phyloP scores from a whole-genome alignment of 768 basidiomycete species.

The Cyathus striatus region DNA sequence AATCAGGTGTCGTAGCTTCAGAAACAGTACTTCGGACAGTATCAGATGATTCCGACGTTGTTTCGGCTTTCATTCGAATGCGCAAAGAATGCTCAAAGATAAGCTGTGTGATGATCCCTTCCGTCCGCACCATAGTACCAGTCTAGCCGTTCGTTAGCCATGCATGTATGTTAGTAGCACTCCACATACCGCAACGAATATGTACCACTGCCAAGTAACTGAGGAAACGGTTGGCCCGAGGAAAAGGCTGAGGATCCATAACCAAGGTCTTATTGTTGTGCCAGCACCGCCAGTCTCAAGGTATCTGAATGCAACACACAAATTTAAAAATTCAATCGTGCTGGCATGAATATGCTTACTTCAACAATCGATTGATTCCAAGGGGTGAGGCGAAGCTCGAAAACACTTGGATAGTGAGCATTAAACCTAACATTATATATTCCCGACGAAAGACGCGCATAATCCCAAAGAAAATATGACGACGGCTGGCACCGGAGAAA shows the following conservation, averaged over 20 bases:
- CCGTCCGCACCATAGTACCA: slow-evolving; percentile 30
- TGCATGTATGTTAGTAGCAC: slow-evolving; percentile 9
- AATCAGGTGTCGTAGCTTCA: slow-evolving; percentile 3
- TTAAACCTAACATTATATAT: slow-evolving; percentile 21
- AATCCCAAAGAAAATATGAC: slow-evolving; percentile 41
- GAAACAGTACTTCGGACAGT: slow-evolving; percentile 4
- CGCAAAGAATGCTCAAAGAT: slow-evolving; percentile 47
- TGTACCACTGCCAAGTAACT: slow-evolving; percentile 49
- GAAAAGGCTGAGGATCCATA: slow-evolving; percentile 57
- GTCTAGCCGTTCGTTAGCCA: slow-evolving; percentile 19
- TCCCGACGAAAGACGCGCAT: slow-evolving; percentile 29
- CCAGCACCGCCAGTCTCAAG: slow-evolving; percentile 48
- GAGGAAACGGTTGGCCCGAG: slow-evolving; percentile 38
- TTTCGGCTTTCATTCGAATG: slow-evolving; percentile 52
- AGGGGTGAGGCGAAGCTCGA: slow-evolving; percentile 28
- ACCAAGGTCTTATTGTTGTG: slow-evolving; percentile 55
- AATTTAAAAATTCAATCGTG: not conserved
- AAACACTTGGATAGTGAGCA: slow-evolving; percentile 21
- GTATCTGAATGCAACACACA: slow-evolving; percentile 30
- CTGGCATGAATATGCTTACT: slow-evolving; percentile 21
- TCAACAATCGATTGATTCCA: slow-evolving; percentile 31
- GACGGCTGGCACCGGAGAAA: slow-evolving; percentile 26
- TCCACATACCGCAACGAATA: slow-evolving; percentile 34
- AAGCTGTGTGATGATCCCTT: slow-evolving; percentile 38
- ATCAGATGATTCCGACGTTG: slow-evolving; percentile 6